Conservation (phyloP, 257 asterid genomes). For the Solanum piurae region DNA sequence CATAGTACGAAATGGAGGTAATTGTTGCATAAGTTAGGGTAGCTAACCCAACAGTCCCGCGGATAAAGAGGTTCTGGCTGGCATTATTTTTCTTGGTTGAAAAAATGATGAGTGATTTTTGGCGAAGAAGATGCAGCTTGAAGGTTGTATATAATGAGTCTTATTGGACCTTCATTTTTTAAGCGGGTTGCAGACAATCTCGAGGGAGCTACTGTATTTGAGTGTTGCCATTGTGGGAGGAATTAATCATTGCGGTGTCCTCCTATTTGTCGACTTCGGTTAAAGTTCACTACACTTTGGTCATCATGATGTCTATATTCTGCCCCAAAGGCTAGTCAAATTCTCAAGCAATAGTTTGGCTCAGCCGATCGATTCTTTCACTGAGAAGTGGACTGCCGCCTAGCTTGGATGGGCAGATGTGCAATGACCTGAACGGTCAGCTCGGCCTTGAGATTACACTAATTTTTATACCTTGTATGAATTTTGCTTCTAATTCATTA, state of each 20-base stretch:
- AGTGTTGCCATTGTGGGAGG: not conserved
- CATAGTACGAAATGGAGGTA: slow-evolving; percentile 60
- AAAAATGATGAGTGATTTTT: not conserved
- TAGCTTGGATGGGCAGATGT: not conserved
- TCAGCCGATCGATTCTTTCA: not conserved
- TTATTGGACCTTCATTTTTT: not conserved
- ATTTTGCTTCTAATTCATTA: not conserved
- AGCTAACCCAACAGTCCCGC: not conserved
- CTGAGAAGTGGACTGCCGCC: not conserved
- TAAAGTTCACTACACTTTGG: not conserved
- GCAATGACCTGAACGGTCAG: not conserved
- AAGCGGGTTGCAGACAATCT: not conserved
- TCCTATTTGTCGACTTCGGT: not conserved
- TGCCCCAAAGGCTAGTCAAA: not conserved
- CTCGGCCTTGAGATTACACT: not conserved
- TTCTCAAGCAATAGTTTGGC: not conserved
- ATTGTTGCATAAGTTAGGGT: not conserved
- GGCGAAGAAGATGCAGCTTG: not conserved
- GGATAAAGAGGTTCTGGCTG: not conserved
- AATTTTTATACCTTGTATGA: not conserved
- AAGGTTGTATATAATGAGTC: not conserved
- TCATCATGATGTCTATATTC: not conserved
- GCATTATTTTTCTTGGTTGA: not conserved
- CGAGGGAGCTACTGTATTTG: not conserved
- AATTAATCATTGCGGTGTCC: not conserved